Evolutionary conservation across 2,329 filamentous ascomycete genomes (phyloP).

Genomic region (Clonostachys chloroleuca): DNA sequence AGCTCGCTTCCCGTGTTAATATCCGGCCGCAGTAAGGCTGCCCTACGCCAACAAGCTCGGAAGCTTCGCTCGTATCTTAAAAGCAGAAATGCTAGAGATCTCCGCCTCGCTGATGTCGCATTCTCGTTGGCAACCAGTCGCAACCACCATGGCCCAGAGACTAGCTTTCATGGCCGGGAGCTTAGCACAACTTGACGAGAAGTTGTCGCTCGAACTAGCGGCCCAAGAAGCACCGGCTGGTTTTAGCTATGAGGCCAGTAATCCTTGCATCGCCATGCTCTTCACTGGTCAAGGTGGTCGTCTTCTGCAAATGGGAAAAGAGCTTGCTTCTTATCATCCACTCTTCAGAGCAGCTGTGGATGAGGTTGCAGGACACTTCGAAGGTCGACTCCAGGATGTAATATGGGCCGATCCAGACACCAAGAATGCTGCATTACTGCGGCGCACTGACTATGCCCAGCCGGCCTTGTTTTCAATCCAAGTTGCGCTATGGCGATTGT

Average conservation of each 20-base stretch:
- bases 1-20: constrained; percentile 1
- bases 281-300: constrained; percentile 29
- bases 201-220: neutral
- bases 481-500: constrained; percentile 20
- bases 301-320: constrained; percentile 20
- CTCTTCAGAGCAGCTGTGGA: constrained; percentile 17
- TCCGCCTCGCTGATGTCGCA: constrained; percentile 7
- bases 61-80: constrained; percentile 20
- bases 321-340: constrained; percentile 13
- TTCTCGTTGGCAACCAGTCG: neutral
- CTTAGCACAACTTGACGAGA: constrained; percentile 1
- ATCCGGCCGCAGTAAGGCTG: constrained; percentile 7
- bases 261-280: constrained; percentile 17
- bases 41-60: constrained; percentile 5
- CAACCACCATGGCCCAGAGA: neutral
- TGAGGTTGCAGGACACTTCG: constrained; percentile 11
- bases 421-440: constrained; percentile 11
- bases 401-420: constrained; percentile 20
- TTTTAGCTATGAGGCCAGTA: neutral
- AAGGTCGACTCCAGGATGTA: constrained; percentile 11
- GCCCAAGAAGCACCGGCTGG: neutral
- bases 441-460: constrained; percentile 22
- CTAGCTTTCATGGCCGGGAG: neutral
- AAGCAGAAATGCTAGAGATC: constrained; percentile 10
- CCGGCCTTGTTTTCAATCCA: constrained; percentile 24